Percentiles rank a stretch among this genome's conserved stretches.
Conservation (phyloP, 495 filamentous ascomycete genomes). For the Venustampulla echinocandica region DNA sequence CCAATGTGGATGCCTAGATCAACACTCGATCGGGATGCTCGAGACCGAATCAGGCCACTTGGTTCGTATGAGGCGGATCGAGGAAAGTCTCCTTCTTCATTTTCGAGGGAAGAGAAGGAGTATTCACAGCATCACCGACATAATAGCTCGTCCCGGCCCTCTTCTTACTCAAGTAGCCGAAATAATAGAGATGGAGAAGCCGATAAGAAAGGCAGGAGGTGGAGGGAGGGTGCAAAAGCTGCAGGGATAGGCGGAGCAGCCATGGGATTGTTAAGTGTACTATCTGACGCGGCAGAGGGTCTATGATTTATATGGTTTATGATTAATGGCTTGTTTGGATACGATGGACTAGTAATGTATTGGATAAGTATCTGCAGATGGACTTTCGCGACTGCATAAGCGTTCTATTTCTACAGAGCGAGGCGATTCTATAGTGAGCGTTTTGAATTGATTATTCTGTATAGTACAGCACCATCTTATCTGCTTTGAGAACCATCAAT, state of each 20-base stretch:
- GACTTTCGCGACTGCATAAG: no score
- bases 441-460: no score
- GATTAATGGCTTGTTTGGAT: not conserved
- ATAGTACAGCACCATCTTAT: no score
- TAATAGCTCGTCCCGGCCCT: not conserved
- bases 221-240: conserved; percentile 33
- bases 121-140: not conserved
- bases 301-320: conserved; percentile 7
- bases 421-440: no score
- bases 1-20: not conserved
- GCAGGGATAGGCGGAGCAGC: conserved; percentile 44
- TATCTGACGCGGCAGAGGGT: conserved; percentile 38
- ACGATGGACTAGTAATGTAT: no score
- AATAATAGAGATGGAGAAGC: not conserved
- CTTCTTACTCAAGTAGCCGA: not conserved
- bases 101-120: not conserved
- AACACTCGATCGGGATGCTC: not conserved
- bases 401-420: no score
- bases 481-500: no score
- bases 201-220: conserved; percentile 12
- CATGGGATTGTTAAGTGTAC: conserved; percentile 39
- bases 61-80: no score
- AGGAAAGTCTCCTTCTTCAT: no score
- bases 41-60: not conserved
- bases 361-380: no score